Evolutionary conservation across 208 protist species (phyloP).

Genomic region (Trypanosoma vivax): DNA sequence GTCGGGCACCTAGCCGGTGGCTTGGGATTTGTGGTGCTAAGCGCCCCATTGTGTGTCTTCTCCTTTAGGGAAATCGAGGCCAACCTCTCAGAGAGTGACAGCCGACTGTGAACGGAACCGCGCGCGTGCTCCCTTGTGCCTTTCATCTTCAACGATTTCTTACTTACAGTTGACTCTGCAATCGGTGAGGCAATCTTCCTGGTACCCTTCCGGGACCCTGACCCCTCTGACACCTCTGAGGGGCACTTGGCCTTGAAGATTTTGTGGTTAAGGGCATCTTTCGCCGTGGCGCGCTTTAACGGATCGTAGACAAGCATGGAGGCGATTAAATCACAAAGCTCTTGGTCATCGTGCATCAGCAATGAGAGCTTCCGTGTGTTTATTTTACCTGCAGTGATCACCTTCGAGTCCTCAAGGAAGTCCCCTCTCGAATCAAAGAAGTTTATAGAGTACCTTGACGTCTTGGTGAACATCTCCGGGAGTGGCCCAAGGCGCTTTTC

Average conservation of each 20-base stretch:
- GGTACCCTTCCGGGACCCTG: too few relatives aligned
- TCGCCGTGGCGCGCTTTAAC: slow-evolving; percentile 50
- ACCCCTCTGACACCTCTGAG: too few relatives aligned
- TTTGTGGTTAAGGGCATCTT: slow-evolving; percentile 52
- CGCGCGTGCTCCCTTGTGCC: too few relatives aligned
- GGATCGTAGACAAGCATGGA: slow-evolving; percentile 69
- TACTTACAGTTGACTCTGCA: too few relatives aligned
- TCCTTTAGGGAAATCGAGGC: too few relatives aligned
- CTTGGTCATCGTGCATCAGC: slow-evolving; percentile 41
- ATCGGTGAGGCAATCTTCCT: too few relatives aligned
- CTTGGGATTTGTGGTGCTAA: too few relatives aligned
- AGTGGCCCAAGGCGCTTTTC: slow-evolving; percentile 51
- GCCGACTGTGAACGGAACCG: too few relatives aligned
- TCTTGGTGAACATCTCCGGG: slow-evolving; percentile 37
- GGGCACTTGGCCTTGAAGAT: slow-evolving; percentile 41
- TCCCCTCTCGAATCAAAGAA: slow-evolving; percentile 52
- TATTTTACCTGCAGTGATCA: slow-evolving; percentile 29
- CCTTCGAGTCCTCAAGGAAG: slow-evolving; percentile 33
- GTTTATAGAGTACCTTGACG: slow-evolving; percentile 35
- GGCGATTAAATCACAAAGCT: slow-evolving; percentile 54
- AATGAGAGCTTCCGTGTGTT: slow-evolving; percentile 32
- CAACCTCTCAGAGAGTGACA: too few relatives aligned
- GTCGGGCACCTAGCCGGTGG: too few relatives aligned
- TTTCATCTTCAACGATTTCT: too few relatives aligned
- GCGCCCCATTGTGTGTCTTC: too few relatives aligned